A percentile compares a stretch with the other conserved stretches of the same genome.
These are phyloP conservation scores for Carex littledalei DNA, from an alignment of 176 grass and related monocot genomes.

Conservation along the genomic window DNA sequence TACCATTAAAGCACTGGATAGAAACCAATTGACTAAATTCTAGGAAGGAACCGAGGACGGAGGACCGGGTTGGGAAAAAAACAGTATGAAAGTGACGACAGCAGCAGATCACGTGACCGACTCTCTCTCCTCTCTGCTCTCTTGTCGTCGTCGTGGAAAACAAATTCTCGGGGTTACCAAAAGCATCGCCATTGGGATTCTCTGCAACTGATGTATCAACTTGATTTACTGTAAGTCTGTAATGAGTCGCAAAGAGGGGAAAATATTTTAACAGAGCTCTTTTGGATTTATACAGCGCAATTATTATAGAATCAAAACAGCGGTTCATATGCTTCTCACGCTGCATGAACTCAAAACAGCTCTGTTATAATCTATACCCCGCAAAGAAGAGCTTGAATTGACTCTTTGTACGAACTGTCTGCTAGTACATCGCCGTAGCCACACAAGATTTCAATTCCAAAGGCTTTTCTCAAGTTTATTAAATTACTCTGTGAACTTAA, in stretches of 20 bases:
- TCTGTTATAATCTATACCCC: too few species aligned
- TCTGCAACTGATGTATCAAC: too few species aligned
- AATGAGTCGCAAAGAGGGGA: neutral
- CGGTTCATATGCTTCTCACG: too few species aligned
- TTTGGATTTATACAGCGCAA: too few species aligned
- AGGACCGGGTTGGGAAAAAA: neutral
- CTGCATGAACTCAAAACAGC: too few species aligned
- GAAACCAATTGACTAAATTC: conserved; percentile 1
- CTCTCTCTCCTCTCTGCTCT: neutral
- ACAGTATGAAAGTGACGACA: conserved; percentile 13
- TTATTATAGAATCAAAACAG: too few species aligned
- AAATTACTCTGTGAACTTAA: too few species aligned
- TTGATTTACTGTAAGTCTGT: neutral
- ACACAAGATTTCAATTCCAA: neutral
- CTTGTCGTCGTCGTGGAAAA: neutral
- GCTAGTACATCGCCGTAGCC: neutral
- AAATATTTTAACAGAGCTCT: too few species aligned
- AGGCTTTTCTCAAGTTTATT: neutral
- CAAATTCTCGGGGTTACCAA: neutral
- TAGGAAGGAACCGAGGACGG: neutral
- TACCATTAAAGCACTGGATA: neutral
- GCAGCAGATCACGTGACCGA: conserved; percentile 14
- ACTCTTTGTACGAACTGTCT: neutral
- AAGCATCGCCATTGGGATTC: neutral
- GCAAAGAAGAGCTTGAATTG: too few species aligned